A percentile compares a stretch with the other conserved stretches of the same genome.
Conservation (phyloP, 2,329 filamentous ascomycete genomes). For the Acrodontium crateriforme region DNA sequence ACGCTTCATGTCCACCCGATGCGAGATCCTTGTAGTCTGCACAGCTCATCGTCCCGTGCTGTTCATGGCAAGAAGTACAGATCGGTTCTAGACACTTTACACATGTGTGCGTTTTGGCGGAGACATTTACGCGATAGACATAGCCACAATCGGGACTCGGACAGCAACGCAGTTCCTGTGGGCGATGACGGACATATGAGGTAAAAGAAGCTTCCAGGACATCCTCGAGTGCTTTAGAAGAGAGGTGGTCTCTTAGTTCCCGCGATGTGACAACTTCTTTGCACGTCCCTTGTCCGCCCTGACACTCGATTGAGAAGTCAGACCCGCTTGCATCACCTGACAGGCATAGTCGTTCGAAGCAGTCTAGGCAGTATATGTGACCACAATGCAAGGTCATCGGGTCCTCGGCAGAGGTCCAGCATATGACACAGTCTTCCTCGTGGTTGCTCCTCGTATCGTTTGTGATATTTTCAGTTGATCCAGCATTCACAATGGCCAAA, state of each 20-base stretch:
- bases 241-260: neutral
- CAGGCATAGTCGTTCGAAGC: conserved; percentile 3
- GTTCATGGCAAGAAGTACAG: conserved; percentile 3
- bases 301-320: conserved; percentile 1
- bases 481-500: neutral
- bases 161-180: conserved; percentile 1
- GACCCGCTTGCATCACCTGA: neutral
- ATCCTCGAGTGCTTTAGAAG: conserved; percentile 1
- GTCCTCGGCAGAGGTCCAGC: conserved; percentile 3
- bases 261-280: neutral
- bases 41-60: conserved; percentile 2
- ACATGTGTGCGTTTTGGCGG: conserved; percentile 1
- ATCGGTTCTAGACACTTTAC: conserved; percentile 1
- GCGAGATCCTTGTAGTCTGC: conserved; percentile 3
- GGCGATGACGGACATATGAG: conserved; percentile 1
- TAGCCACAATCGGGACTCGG: conserved; percentile 5
- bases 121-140: neutral
- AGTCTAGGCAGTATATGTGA: conserved; percentile 5
- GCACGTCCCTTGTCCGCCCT: conserved; percentile 1
- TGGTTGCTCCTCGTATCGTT: neutral
- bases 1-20: conserved; percentile 1
- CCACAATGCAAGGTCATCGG: conserved; percentile 1
- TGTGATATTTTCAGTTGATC: neutral
- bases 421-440: conserved; percentile 3
- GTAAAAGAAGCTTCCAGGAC: conserved; percentile 2